Percentiles rank a stretch among this genome's conserved stretches.
Conservation (phyloP, 805 yeast genomes). For the Schizosaccharomyces osmophilus region DNA sequence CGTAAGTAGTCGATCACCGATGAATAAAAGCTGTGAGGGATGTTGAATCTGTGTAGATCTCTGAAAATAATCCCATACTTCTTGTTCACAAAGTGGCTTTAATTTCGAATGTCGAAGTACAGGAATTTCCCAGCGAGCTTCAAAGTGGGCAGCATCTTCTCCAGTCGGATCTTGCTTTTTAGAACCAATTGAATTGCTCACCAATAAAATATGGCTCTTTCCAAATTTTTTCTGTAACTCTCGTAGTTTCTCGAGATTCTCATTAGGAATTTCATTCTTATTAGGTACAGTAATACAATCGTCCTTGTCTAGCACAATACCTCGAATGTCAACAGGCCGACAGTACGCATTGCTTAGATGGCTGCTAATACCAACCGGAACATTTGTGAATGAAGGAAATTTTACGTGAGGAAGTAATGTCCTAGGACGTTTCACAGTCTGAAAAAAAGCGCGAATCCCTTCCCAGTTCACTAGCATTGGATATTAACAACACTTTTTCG, state of each 20-base stretch:
- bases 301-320: slow-evolving; percentile 55
- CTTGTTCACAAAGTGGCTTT: background rate
- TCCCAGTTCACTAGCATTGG: background rate
- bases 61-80: background rate
- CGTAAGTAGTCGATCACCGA: slow-evolving; percentile 80
- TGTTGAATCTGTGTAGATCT: background rate
- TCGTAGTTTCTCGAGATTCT: background rate
- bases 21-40: slow-evolving; percentile 49
- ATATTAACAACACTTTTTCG: too few species aligned
- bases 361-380: background rate
- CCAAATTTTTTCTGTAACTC: background rate
- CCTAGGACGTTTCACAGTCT: background rate
- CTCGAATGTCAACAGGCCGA: slow-evolving; percentile 7
- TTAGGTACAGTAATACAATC: slow-evolving; percentile 80
- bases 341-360: background rate
- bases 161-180: background rate
- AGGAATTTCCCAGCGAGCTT: background rate
- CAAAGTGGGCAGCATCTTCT: background rate
- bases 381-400: background rate
- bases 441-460: background rate
- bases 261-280: background rate
- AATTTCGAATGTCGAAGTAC: background rate
- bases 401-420: background rate
- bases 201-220: background rate
- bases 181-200: background rate